Base-by-base conservation (phyloP, 768 basidiomycete species). In the Lepiota brunneoincarnata region DNA sequence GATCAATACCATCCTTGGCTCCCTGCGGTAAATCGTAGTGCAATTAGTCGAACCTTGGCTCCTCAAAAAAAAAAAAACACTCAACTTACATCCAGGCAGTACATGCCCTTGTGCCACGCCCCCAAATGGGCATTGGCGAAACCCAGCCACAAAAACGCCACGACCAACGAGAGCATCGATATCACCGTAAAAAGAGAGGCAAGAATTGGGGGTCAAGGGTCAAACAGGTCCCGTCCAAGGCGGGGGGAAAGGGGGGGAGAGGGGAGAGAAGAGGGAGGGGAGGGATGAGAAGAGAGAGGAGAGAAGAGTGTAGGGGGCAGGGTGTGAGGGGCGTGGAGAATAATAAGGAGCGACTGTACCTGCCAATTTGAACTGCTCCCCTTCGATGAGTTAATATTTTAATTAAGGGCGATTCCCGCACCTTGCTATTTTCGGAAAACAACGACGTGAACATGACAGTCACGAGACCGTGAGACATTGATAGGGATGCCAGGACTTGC, bases 51-150 rank as follows among this genome's bases (percentile, higher is more conserved):
- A 45, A 23, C 7, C 18, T 39, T 31, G 31, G 21, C 20, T 31
- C 2, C 11, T 31, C 11, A 1, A 10, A 24, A 31, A 18, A 2
- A 7, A 18, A 24, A 2, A 23, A 31, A 31, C 11, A 18, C 15
- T 31, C 20, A 11, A 67, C 72, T 58, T 36, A 78, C 78, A 59
- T 78, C 72, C 2, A 73, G 51, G 54, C 75, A 77, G 59, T 73
- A 80, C 78, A 79, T 80, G 39, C 69, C 72, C 56, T 70, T 65
- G 54, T 69, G 61, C 58, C 63, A 79, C 6, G 75, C 68, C 34
- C 72, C 74, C 49, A 80, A 56, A 65, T 80, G 78, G 28, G 75
- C 77, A 17, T 64, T 60, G 34, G 63, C 69, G 6, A 54, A 28
- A 18, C 43, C 44, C 21, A 54, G 38, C 36, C 38, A 45, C 6